These are phyloP conservation scores for Huntiella omanensis DNA, from an alignment of 2,329 filamentous ascomycete genomes.

Conservation along the genomic window DNA sequence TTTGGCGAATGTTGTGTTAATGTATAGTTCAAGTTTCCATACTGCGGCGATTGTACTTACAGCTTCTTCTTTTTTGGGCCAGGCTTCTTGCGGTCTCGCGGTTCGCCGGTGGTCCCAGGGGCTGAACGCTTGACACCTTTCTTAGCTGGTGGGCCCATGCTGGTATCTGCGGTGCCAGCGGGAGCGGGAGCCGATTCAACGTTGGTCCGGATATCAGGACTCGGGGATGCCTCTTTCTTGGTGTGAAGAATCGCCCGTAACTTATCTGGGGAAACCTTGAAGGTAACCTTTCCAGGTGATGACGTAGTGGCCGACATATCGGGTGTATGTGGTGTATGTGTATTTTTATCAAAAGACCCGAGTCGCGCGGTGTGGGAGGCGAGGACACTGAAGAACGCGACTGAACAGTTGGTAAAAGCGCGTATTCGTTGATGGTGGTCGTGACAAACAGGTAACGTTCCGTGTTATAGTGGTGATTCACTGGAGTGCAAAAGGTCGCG, in stretches of 20 bases:
- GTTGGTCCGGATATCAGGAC: constrained; percentile 21
- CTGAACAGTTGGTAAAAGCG: too few species aligned
- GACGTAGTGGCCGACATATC: constrained; percentile 11
- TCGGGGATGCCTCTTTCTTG: constrained; percentile 24
- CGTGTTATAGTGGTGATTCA: too few species aligned
- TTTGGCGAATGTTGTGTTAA: constrained; percentile 13
- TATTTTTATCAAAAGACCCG: not conserved
- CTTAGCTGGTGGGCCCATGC: constrained; percentile 54
- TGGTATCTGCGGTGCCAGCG: constrained; percentile 21
- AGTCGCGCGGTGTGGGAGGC: too few species aligned
- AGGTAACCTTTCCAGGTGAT: constrained; percentile 26
- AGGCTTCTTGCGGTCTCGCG: constrained; percentile 69
- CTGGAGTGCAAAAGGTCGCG: too few species aligned
- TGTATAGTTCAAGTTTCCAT: constrained; percentile 4
- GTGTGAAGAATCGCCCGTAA: constrained; percentile 30
- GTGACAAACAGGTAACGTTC: too few species aligned
- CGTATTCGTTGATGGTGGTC: too few species aligned
- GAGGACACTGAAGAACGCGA: too few species aligned
- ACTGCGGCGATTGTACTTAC: constrained; percentile 48
- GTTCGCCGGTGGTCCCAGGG: constrained; percentile 39
- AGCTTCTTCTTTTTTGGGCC: constrained; percentile 89
- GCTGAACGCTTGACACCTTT: constrained; percentile 57
- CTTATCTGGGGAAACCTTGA: constrained; percentile 31
- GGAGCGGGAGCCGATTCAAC: not conserved
- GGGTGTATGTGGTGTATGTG: constrained; percentile 3